Base-by-base conservation (phyloP, 108 stramenopile species). In the Cylindrotheca closterium region DNA sequence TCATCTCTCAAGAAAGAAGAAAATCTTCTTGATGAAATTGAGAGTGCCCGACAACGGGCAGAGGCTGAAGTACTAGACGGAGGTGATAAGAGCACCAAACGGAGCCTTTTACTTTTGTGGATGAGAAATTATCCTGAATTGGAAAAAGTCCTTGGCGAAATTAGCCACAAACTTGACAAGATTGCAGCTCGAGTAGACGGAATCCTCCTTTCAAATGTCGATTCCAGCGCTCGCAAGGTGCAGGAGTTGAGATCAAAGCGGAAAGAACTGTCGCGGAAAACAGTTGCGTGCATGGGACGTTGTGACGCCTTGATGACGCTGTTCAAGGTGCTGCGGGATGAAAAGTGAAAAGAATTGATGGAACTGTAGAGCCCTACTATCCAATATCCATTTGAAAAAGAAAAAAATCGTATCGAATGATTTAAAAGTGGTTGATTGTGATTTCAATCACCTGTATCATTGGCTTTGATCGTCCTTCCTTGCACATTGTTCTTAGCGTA, bases 141-240 rank as follows among this genome's bases (percentile, higher is more conserved):
- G 48, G 66, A 72, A 50, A 73, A 77, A 34, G 33, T 56, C 1
- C 28, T 82, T 49, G 81, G 54, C 21, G 57, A 37, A 5, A 22
- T 74, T 18, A 82, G 77, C 45, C 25, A 55, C 30, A 69, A 37
- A 18, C 51, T 82, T 55, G 81, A 82, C 51, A 68, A 68, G 48
- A 34, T 82, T 28, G 81, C 81, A 12, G 72, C 78, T 1, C 24
- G 55, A 26, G 57, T 82, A 30, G 81, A 82, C 66, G 57, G 47
- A n/a, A 63, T 82, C n/a, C 46, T 74, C 2, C 53, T 76, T 29
- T 42, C 73, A 7, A 25, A 33, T 1, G 30, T 56, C 15, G 22
- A 26, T 3, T 49, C n/a, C 33, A 61, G 7, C 29, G 22, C 30
- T 17, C 18, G 18, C 30, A 29, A 58, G 24, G 27, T 53, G 4